These are phyloP conservation scores for Nakazawaea siamensis DNA, from an alignment of 805 yeast genomes.

Conservation along the genomic window DNA sequence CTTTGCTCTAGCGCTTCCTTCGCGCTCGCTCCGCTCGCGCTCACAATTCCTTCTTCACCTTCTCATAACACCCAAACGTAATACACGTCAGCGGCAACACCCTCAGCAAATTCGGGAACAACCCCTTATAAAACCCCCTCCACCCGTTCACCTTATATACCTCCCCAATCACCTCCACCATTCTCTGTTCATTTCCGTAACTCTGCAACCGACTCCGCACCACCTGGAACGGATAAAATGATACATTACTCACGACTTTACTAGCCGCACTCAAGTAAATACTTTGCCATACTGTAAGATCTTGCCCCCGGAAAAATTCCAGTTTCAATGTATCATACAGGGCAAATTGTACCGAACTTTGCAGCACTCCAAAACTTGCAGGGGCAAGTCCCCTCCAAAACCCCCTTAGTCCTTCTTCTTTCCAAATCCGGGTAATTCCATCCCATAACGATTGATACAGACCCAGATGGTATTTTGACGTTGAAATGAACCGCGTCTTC, in stretches of 20 bases:
- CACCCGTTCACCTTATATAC: constrained; percentile 47
- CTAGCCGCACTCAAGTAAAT: constrained; percentile 59
- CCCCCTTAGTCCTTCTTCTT: constrained; percentile 49
- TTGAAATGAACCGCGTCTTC: constrained; percentile 79
- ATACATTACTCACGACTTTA: constrained; percentile 57
- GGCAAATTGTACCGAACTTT: constrained; percentile 84
- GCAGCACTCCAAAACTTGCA: constrained; percentile 63
- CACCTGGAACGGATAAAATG: constrained; percentile 81
- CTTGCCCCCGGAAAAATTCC: constrained; percentile 15
- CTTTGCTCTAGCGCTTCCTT: too few species aligned
- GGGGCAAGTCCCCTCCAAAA: constrained; percentile 74
- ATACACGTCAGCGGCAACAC: constrained; percentile 92
- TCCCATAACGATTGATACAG: constrained; percentile 52
- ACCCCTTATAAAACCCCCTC: constrained; percentile 75
- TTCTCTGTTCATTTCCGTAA: constrained; percentile 20
- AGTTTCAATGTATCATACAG: constrained; percentile 73
- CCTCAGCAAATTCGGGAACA: constrained; percentile 67
- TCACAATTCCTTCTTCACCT: constrained; percentile 26
- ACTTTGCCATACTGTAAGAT: constrained; percentile 46
- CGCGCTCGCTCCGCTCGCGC: not conserved
- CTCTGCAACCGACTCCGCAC: constrained; percentile 69
- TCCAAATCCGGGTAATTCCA: constrained; percentile 42
- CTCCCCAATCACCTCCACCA: constrained; percentile 25
- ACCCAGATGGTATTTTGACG: constrained; percentile 30
- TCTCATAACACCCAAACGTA: constrained; percentile 82